These are phyloP conservation scores for Euryodendron excelsum DNA, from an alignment of 148 eudicot genomes.

Conservation along the genomic window DNA sequence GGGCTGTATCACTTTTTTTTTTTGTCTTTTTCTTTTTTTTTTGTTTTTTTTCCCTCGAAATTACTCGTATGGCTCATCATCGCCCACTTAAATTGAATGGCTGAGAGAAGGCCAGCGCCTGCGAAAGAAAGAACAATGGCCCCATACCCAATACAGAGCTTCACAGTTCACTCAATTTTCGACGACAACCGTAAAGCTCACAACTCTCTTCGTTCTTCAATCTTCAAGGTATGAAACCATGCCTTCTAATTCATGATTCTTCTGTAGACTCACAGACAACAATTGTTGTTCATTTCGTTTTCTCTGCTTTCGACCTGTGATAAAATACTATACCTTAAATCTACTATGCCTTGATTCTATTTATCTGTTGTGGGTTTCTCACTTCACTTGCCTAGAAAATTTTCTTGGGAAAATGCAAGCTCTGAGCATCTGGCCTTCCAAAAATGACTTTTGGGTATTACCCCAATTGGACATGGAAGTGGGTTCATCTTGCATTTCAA, in stretches of 20 bases:
- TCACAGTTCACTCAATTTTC: background rate
- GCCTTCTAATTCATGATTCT: background rate
- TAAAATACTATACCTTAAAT: background rate
- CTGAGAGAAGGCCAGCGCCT: constrained; percentile 12
- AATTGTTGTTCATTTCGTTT: background rate
- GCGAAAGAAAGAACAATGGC: background rate
- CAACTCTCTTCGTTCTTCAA: background rate
- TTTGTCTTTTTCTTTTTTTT: too few species aligned
- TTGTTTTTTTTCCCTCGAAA: too few species aligned
- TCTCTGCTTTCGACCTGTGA: background rate
- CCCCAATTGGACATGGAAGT: constrained; percentile 41
- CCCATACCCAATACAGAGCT: background rate
- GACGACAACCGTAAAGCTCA: background rate
- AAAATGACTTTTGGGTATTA: constrained; percentile 37
- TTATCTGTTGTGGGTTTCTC: background rate
- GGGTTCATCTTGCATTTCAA: constrained; percentile 32
- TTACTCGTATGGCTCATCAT: too few species aligned
- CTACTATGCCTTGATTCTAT: constrained; percentile 13
- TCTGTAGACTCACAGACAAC: background rate
- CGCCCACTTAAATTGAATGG: constrained; percentile 18
- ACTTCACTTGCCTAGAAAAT: background rate
- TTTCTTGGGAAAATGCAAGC: constrained; percentile 55
- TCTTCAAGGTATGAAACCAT: constrained; percentile 16
- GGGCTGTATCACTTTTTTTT: too few species aligned
- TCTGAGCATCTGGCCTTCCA: constrained; percentile 51